Conservation (phyloP, 1,284 basidiomycete genomes). For the Rhodotorula mucilaginosa region DNA sequence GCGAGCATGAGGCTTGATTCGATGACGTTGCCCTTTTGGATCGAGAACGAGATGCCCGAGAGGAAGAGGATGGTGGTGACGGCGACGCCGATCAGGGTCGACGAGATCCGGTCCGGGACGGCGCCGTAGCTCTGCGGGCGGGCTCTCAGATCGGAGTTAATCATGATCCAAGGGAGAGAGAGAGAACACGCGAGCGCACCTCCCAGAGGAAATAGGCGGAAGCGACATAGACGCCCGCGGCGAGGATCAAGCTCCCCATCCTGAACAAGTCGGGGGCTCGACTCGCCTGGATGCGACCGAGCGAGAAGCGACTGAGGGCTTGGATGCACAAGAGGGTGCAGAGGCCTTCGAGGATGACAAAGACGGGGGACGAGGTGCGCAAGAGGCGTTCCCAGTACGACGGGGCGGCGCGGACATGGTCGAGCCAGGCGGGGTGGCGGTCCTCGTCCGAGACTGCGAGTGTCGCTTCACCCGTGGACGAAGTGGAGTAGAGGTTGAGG, state of each 20-base stretch:
- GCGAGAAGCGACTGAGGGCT: slow-evolving; percentile 66
- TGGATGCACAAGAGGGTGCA: slow-evolving; percentile 77
- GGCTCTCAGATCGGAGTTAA: too few species aligned
- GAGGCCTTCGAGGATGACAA: slow-evolving; percentile 76
- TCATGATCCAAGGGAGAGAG: not conserved
- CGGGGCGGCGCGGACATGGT: slow-evolving; percentile 50
- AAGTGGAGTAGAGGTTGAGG: slow-evolving; percentile 60
- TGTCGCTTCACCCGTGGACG: slow-evolving; percentile 10
- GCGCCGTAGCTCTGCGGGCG: slow-evolving; percentile 45
- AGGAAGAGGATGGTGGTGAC: slow-evolving; percentile 73
- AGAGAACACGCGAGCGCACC: slow-evolving; percentile 6
- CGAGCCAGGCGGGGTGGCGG: slow-evolving; percentile 54
- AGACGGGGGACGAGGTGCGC: slow-evolving; percentile 68
- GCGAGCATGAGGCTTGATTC: slow-evolving; percentile 60
- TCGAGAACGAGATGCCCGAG: slow-evolving; percentile 80
- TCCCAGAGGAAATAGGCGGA: slow-evolving; percentile 44
- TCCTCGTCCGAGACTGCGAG: not conserved
- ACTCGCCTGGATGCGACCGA: slow-evolving; percentile 64
- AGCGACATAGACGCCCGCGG: slow-evolving; percentile 43
- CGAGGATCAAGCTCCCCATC: slow-evolving; percentile 51
- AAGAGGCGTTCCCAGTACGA: slow-evolving; percentile 70
- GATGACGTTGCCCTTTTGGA: slow-evolving; percentile 85
- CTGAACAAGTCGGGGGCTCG: slow-evolving; percentile 57
- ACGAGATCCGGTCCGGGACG: slow-evolving; percentile 75
- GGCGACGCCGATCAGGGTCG: slow-evolving; percentile 75